phyloP scores from a whole-genome alignment of 306 rosid species.

The Lablab purpureus region DNA sequence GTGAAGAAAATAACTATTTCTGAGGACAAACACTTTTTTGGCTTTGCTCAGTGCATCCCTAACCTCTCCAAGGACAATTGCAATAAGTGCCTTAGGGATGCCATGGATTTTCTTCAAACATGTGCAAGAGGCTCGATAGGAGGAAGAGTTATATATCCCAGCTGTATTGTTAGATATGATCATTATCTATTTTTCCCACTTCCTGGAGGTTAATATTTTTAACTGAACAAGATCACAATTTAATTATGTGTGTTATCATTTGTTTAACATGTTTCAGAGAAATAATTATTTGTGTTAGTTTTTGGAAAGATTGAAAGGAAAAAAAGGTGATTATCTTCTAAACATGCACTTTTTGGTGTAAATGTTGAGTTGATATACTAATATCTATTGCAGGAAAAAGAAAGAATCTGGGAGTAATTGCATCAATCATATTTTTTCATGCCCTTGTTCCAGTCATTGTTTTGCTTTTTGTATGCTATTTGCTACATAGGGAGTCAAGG shows the following conservation, averaged over 20 bases:
- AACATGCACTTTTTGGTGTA: background rate
- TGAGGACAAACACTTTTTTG: conserved; percentile 28
- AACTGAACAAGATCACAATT: background rate
- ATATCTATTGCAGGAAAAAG: conserved; percentile 32
- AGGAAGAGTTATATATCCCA: conserved; percentile 45
- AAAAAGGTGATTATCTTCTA: background rate
- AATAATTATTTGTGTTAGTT: no score
- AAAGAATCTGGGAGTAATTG: background rate
- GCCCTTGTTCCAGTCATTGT: background rate
- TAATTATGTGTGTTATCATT: no score
- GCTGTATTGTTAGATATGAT: conserved; percentile 48
- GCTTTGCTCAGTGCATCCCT: conserved; percentile 47
- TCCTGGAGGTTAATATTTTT: conserved; percentile 36
- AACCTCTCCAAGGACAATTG: conserved; percentile 31
- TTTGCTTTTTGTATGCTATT: conserved; percentile 18
- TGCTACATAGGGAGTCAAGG: conserved; percentile 19
- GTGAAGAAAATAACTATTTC: background rate
- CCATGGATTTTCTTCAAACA: conserved; percentile 31
- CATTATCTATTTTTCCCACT: conserved; percentile 2
- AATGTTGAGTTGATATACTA: conserved; percentile 9
- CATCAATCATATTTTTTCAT: background rate
- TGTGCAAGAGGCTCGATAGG: conserved; percentile 44
- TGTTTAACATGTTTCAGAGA: no score
- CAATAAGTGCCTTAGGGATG: conserved; percentile 35
- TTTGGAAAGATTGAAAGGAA: no score